Conservation (phyloP, 2,329 filamentous ascomycete species). For the Hymenoscyphus salicellus region DNA sequence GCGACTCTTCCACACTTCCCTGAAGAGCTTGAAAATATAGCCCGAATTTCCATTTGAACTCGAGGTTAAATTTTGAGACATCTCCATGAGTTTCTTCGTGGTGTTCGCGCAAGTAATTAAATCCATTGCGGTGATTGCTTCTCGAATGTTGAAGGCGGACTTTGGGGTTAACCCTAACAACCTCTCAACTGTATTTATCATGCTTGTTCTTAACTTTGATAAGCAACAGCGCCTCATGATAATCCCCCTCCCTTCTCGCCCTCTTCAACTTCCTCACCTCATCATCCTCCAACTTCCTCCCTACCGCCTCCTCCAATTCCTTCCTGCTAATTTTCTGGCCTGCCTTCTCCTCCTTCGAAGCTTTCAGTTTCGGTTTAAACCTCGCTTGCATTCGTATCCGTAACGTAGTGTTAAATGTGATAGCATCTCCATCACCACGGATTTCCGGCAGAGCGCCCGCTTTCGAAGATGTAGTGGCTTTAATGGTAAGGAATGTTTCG, state of each 20-base stretch:
- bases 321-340: constrained; percentile 80
- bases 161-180: neutral
- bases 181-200: constrained; percentile 68
- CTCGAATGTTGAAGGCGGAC: too few relatives aligned
- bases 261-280: constrained; percentile 82
- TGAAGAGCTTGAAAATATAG: too few relatives aligned
- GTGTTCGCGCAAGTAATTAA: too few relatives aligned
- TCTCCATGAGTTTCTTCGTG: too few relatives aligned
- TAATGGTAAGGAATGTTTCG: constrained; percentile 66
- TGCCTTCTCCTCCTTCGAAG: constrained; percentile 78
- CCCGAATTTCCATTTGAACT: too few relatives aligned
- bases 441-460: constrained; percentile 57
- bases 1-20: too few relatives aligned
- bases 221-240: constrained; percentile 81
- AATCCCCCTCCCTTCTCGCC: constrained; percentile 81
- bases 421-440: constrained; percentile 69
- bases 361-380: constrained; percentile 82
- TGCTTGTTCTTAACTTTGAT: constrained; percentile 90
- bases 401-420: constrained; percentile 67
- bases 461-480: constrained; percentile 49
- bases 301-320: constrained; percentile 79
- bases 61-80: too few relatives aligned
- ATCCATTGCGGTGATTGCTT: too few relatives aligned
- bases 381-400: constrained; percentile 90
- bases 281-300: constrained; percentile 73